phyloP scores from a whole-genome alignment of 441 rosid species.

The Euphorbia celastroides region DNA sequence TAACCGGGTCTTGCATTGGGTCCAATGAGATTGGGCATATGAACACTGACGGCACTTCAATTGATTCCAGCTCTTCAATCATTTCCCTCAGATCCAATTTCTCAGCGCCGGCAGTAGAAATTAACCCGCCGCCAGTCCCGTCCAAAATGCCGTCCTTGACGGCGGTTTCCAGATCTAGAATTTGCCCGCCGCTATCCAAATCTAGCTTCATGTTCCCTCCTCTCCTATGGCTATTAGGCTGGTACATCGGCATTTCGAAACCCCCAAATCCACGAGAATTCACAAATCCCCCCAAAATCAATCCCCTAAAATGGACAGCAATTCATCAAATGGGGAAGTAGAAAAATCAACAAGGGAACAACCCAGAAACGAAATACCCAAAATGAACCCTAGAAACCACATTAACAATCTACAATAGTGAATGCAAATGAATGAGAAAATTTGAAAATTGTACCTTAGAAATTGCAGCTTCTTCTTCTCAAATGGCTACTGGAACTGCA shows the following conservation, averaged over 20 bases:
- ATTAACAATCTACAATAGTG: too few species aligned
- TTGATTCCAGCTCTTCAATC: conserved; percentile 63
- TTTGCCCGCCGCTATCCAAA: conserved; percentile 42
- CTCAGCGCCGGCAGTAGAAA: conserved; percentile 29
- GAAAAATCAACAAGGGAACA: conserved; percentile 3
- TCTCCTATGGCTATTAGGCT: not conserved
- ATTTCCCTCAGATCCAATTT: conserved; percentile 73
- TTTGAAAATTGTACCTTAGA: not conserved
- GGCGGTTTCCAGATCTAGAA: conserved; percentile 70
- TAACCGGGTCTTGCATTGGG: conserved; percentile 88
- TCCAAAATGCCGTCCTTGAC: conserved; percentile 81
- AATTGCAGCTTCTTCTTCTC: not conserved
- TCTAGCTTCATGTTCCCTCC: not conserved
- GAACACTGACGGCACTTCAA: conserved; percentile 65
- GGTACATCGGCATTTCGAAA: conserved; percentile 18
- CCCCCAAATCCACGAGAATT: conserved; percentile 9
- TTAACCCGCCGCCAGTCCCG: conserved; percentile 28
- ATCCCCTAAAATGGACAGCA: conserved; percentile 8
- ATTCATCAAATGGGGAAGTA: conserved; percentile 31
- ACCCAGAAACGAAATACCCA: not conserved
- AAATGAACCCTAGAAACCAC: not conserved
- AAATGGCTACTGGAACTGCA: not conserved
- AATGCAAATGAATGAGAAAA: not conserved
- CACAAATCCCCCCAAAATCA: conserved; percentile 13
- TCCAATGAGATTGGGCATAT: conserved; percentile 90